phyloP scores from a whole-genome alignment of 495 filamentous ascomycete genomes.

The Sporormia fimetaria region DNA sequence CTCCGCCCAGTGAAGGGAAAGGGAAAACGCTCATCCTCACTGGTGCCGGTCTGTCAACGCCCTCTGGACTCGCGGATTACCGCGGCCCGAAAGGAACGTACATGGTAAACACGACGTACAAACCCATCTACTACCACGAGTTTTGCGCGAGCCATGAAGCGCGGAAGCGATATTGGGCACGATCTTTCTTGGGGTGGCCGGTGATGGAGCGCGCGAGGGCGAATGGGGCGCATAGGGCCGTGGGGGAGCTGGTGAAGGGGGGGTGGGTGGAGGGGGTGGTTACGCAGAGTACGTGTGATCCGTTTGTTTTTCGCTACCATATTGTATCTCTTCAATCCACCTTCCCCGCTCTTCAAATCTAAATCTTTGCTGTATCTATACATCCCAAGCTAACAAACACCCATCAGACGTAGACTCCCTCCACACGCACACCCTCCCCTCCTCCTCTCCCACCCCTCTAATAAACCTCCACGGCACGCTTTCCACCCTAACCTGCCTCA shows the following conservation, averaged over 20 bases:
- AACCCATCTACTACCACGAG: conserved; percentile 87
- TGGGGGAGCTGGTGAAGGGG: conserved; percentile 55
- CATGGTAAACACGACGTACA: conserved; percentile 73
- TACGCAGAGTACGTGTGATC: conserved; percentile 56
- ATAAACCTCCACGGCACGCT: conserved; percentile 88
- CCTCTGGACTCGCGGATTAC: conserved; percentile 88
- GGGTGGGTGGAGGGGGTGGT: conserved; percentile 67
- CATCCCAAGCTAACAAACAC: conserved; percentile 3
- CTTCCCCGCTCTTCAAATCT: not conserved
- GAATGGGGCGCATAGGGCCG: conserved; percentile 68
- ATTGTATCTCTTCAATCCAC: not conserved
- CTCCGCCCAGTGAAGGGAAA: conserved; percentile 14
- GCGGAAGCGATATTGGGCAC: conserved; percentile 89
- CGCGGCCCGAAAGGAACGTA: conserved; percentile 85
- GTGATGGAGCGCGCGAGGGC: conserved; percentile 64
- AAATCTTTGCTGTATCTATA: not conserved
- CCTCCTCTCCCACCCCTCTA: conserved; percentile 65
- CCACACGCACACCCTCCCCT: conserved; percentile 65
- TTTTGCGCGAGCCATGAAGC: conserved; percentile 74
- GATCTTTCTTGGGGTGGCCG: conserved; percentile 88
- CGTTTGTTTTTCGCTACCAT: not conserved
- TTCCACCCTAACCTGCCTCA: conserved; percentile 67
- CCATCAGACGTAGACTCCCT: conserved; percentile 77
- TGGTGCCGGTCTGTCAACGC: conserved; percentile 87
- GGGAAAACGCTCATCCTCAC: conserved; percentile 66